Evolutionary conservation across 2,329 filamentous ascomycete genomes (phyloP).

Genomic region (Trichoderma brevicompactum): DNA sequence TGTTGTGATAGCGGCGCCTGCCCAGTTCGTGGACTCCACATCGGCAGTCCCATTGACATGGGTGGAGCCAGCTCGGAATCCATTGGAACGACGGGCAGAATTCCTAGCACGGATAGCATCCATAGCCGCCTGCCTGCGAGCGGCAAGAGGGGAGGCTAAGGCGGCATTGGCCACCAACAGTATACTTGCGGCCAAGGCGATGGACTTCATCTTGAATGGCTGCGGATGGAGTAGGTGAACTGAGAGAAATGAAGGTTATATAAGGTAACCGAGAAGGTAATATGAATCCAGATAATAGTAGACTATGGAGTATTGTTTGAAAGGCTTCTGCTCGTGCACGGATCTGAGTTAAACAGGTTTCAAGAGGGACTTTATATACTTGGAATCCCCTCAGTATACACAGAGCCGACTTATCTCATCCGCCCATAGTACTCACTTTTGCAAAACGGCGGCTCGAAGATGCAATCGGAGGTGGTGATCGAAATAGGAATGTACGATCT

Average conservation of each 20-base stretch:
- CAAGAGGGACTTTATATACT: slow-evolving; percentile 16
- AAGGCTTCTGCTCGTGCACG: neutral
- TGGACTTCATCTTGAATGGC: slow-evolving; percentile 11
- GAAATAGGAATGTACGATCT: slow-evolving; percentile 21
- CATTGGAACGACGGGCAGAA: slow-evolving; percentile 3
- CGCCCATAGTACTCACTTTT: neutral
- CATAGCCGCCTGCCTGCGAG: slow-evolving; percentile 18
- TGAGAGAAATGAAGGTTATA: neutral
- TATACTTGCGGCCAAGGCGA: neutral
- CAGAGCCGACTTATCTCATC: neutral
- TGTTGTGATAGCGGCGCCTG: neutral
- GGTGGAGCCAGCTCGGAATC: neutral
- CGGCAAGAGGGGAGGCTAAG: neutral
- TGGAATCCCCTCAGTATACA: neutral
- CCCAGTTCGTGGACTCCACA: slow-evolving; percentile 8
- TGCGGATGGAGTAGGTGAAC: neutral
- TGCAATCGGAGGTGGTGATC: neutral
- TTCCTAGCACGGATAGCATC: slow-evolving; percentile 11
- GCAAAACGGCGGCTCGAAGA: neutral
- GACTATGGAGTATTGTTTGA: neutral
- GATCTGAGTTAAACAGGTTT: neutral
- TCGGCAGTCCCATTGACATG: neutral
- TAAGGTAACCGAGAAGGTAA: neutral
- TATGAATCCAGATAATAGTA: neutral
- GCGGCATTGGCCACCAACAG: neutral